Conservation (phyloP, 2,329 filamentous ascomycete genomes). For the Aspergillus luchuensis region DNA sequence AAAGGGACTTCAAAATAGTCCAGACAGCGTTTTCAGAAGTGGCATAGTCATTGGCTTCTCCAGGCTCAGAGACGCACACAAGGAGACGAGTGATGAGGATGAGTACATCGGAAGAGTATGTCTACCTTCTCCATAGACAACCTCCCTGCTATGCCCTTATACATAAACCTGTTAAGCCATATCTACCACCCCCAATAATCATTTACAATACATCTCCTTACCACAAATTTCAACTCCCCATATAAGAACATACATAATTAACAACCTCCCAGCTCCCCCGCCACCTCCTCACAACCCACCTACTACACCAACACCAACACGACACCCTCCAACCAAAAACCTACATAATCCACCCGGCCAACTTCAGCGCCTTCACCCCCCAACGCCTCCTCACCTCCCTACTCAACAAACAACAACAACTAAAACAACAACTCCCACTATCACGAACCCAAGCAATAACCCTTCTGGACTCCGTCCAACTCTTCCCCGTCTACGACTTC, state of each 20-base stretch:
- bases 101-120: slow-evolving; percentile 37
- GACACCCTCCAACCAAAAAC: slow-evolving; percentile 18
- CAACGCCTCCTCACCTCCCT: slow-evolving; percentile 33
- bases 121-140: neutral
- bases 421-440: slow-evolving; percentile 16
- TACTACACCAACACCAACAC: slow-evolving; percentile 10
- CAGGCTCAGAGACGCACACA: slow-evolving; percentile 25
- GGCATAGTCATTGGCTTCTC: slow-evolving; percentile 40
- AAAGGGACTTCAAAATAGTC: slow-evolving; percentile 20
- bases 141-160: neutral
- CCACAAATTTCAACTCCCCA: neutral
- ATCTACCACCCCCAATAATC: too few species aligned
- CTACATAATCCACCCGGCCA: slow-evolving; percentile 40
- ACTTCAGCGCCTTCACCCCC: slow-evolving; percentile 34
- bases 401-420: slow-evolving; percentile 14
- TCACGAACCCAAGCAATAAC: slow-evolving; percentile 33
- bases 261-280: slow-evolving; percentile 31
- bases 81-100: slow-evolving; percentile 25
- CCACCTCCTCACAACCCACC: slow-evolving; percentile 28
- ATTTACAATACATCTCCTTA: neutral
- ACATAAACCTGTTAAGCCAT: neutral
- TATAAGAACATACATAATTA: slow-evolving; percentile 1
- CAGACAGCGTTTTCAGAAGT: slow-evolving; percentile 26
- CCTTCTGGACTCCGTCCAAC: slow-evolving; percentile 35
- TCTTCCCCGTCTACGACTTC: slow-evolving; percentile 38